A percentile compares a stretch with the other conserved stretches of the same genome.
Conservation (phyloP, 352 stramenopile genomes). For the Aphanomyces astaci region DNA sequence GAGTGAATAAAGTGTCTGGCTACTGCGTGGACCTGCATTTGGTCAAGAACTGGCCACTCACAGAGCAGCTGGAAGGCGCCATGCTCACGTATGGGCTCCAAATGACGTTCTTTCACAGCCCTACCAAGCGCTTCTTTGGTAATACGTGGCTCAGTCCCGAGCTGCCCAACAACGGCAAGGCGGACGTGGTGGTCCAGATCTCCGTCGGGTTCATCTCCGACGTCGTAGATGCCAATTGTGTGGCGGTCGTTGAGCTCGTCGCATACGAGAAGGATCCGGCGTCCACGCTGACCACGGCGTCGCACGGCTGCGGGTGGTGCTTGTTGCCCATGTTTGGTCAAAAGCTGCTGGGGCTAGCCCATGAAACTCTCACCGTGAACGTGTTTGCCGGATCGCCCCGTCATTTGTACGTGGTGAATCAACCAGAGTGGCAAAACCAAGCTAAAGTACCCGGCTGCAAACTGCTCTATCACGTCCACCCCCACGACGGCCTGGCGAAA, state of each 20-base stretch:
- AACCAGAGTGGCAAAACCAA: constrained; percentile 46
- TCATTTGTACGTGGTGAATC: constrained; percentile 49
- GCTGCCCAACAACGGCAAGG: constrained; percentile 28
- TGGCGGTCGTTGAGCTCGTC: constrained; percentile 91
- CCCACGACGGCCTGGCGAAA: constrained; percentile 47
- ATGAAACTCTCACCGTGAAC: constrained; percentile 32
- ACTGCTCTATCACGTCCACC: constrained; percentile 54
- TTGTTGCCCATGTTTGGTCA: constrained; percentile 81
- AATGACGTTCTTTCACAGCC: constrained; percentile 84
- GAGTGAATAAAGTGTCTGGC: constrained; percentile 40
- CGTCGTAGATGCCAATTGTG: constrained; percentile 83
- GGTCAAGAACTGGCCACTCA: constrained; percentile 56
- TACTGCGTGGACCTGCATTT: constrained; percentile 63
- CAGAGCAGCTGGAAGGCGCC: constrained; percentile 42
- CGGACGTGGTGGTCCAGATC: constrained; percentile 49
- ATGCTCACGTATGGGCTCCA: constrained; percentile 66
- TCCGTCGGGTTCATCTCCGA: constrained; percentile 78
- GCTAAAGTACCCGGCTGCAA: constrained; percentile 49
- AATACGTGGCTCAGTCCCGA: constrained; percentile 85
- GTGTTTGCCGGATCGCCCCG: constrained; percentile 69
- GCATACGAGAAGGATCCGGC: constrained; percentile 77
- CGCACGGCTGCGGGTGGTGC: constrained; percentile 89
- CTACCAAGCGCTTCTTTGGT: constrained; percentile 85
- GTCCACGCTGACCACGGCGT: constrained; percentile 54
- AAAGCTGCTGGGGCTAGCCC: constrained; percentile 17